These are phyloP conservation scores for Gynandropsis gynandra DNA, from an alignment of 345 rosid species.

Conservation along the genomic window DNA sequence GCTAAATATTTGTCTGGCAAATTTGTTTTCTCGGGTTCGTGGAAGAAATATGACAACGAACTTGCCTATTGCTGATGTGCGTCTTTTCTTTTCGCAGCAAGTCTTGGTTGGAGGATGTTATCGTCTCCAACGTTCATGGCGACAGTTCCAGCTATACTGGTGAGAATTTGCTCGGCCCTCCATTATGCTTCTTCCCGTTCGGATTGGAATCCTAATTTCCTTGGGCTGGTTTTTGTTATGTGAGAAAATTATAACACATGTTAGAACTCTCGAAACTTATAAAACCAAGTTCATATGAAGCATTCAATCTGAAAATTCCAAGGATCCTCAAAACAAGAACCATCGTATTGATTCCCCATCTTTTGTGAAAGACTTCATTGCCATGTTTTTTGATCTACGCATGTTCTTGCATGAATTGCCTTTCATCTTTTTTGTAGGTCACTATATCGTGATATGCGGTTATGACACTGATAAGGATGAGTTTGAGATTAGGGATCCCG, in stretches of 20 bases:
- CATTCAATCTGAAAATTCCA: not conserved
- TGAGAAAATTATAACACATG: not conserved
- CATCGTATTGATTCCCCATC: too few species aligned
- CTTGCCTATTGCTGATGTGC: constrained; percentile 10
- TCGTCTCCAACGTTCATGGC: constrained; percentile 43
- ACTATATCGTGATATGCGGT: constrained; percentile 83
- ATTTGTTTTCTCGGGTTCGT: constrained; percentile 8
- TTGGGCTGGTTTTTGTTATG: not conserved
- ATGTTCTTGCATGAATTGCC: not conserved
- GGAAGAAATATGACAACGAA: not conserved
- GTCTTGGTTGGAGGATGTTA: constrained; percentile 56
- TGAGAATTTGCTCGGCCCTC: constrained; percentile 26
- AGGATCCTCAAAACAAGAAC: not conserved
- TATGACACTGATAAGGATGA: constrained; percentile 66
- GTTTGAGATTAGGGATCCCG: constrained; percentile 97
- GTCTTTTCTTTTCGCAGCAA: constrained; percentile 33
- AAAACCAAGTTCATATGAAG: constrained; percentile 4
- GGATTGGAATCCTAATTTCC: constrained; percentile 8
- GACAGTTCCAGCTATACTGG: constrained; percentile 58
- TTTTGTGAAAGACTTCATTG: constrained; percentile 1
- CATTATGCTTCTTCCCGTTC: constrained; percentile 10
- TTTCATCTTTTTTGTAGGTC: constrained; percentile 45
- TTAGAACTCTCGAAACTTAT: constrained; percentile 4
- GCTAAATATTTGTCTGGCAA: not conserved
- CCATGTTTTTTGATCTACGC: not conserved